Evolutionary conservation across 306 rosid genomes (phyloP).

Genomic region (Arachis hypogaea): DNA sequence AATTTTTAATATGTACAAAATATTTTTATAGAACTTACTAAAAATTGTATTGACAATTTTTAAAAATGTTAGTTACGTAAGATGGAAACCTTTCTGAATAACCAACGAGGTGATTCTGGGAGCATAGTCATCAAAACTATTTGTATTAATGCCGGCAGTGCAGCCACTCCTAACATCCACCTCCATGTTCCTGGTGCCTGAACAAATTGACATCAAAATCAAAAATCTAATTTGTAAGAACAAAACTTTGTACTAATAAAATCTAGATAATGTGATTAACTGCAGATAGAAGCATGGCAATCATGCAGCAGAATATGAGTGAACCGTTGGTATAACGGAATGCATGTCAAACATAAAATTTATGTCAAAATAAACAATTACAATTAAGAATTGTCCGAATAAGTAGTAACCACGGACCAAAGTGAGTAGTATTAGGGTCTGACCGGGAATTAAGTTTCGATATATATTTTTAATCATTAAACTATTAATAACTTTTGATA

Average conservation of each 20-base stretch:
- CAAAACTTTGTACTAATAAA: not conserved
- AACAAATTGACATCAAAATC: not conserved
- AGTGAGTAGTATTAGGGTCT: too few relatives aligned
- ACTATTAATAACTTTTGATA: too few relatives aligned
- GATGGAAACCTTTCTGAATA: slow-evolving; percentile 59
- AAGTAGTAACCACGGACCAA: too few relatives aligned
- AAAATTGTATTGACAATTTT: too few relatives aligned
- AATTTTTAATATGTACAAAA: too few relatives aligned
- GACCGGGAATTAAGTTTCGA: too few relatives aligned
- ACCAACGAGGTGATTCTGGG: slow-evolving; percentile 80
- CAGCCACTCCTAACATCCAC: slow-evolving; percentile 80
- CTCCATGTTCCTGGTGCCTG: slow-evolving; percentile 77
- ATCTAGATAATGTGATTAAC: not conserved
- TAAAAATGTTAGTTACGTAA: not conserved
- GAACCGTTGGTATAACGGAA: too few relatives aligned
- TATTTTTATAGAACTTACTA: too few relatives aligned
- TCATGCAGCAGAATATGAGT: not conserved
- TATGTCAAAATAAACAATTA: too few relatives aligned
- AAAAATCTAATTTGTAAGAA: slow-evolving; percentile 1
- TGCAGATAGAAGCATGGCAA: not conserved
- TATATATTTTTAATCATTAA: too few relatives aligned
- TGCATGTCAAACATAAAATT: not conserved
- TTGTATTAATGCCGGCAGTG: slow-evolving; percentile 59
- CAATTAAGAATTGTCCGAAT: too few relatives aligned
- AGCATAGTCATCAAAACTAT: slow-evolving; percentile 52